A percentile compares a stretch with the other conserved stretches of the same genome.
Conservation (phyloP, 192 early-diverging fungal genomes). For the Oehlia diaphana region DNA sequence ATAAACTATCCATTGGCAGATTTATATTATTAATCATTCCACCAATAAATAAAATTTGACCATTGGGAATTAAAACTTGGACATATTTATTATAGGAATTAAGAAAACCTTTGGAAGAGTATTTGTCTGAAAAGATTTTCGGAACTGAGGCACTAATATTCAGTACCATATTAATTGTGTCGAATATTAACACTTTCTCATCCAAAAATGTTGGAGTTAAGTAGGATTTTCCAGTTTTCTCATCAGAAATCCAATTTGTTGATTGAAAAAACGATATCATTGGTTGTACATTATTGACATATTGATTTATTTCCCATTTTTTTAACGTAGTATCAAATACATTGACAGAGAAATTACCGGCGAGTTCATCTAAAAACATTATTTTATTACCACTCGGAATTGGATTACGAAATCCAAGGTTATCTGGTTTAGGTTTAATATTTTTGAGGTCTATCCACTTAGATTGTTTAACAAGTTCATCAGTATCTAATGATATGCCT, state of each 20-base stretch:
- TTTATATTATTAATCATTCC: background rate
- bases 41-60: background rate
- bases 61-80: background rate
- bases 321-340: background rate
- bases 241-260: background rate
- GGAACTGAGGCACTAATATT: background rate
- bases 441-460: background rate
- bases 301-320: background rate
- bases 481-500: background rate
- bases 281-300: too few species aligned
- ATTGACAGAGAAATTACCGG: background rate
- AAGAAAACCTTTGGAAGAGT: background rate
- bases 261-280: rapidly evolving
- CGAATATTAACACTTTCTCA: background rate
- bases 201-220: background rate
- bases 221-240: background rate
- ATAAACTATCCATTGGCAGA: background rate
- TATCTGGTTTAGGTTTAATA: background rate
- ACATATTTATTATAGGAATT: too few species aligned
- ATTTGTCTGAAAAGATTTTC: background rate
- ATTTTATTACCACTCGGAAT: background rate
- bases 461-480: background rate
- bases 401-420: too few species aligned
- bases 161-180: background rate
- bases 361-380: background rate